These are phyloP conservation scores for Hamamelis virginiana DNA, from an alignment of 164 flowering plant genomes.

Conservation along the genomic window DNA sequence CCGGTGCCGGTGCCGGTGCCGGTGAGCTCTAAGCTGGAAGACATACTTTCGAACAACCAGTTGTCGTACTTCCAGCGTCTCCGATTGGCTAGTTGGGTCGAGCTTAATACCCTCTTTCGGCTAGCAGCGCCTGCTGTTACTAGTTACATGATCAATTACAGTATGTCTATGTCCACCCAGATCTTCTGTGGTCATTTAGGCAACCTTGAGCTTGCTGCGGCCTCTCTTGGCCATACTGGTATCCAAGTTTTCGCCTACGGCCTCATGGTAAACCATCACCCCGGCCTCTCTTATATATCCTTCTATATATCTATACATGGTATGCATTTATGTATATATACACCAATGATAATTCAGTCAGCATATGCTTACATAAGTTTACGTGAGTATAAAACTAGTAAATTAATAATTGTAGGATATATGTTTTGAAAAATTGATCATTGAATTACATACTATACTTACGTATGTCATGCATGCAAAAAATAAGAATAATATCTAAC, in stretches of 20 bases:
- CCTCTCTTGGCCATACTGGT: constrained; percentile 40
- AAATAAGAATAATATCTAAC: too few relatives aligned
- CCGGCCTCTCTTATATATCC: too few relatives aligned
- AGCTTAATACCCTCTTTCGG: constrained; percentile 23
- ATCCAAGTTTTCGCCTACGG: constrained; percentile 38
- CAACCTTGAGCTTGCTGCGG: constrained; percentile 38
- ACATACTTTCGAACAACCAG: neutral
- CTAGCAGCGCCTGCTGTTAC: constrained; percentile 33
- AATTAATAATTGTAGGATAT: too few relatives aligned
- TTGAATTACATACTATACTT: too few relatives aligned
- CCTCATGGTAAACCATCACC: constrained; percentile 37
- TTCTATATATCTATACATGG: too few relatives aligned
- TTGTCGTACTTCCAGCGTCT: constrained; percentile 9
- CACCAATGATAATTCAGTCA: too few relatives aligned
- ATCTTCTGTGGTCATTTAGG: constrained; percentile 39
- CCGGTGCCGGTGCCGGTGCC: neutral
- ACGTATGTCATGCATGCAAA: too few relatives aligned
- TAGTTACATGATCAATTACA: constrained; percentile 22
- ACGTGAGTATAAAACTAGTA: too few relatives aligned
- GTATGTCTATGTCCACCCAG: constrained; percentile 35
- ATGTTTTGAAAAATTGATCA: too few relatives aligned
- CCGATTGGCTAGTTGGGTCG: constrained; percentile 21
- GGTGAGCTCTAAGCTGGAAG: neutral
- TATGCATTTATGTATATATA: too few relatives aligned
- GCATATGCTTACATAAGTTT: too few relatives aligned